Evolutionary conservation across 768 basidiomycete genomes (phyloP).

Genomic region (Mycena indigotica): DNA sequence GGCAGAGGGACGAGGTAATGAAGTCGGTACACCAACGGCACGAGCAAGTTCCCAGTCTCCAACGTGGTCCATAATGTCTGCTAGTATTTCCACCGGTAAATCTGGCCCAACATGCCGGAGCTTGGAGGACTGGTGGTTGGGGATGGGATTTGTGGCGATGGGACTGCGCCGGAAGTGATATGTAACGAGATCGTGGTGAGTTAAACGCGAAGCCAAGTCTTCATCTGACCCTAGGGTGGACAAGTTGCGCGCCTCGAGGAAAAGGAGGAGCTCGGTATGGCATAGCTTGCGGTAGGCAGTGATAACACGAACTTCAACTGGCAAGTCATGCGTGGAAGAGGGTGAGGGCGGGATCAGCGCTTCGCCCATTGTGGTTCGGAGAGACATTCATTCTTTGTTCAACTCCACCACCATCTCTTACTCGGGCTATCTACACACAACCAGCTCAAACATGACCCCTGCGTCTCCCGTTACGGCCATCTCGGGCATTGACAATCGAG

Average conservation of each 20-base stretch:
- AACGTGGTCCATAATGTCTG: slow-evolving; percentile 74
- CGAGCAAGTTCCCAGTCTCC: slow-evolving; percentile 85
- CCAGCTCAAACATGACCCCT: slow-evolving; percentile 20
- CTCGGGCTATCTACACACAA: slow-evolving; percentile 11
- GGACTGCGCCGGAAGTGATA: slow-evolving; percentile 55
- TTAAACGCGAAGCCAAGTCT: slow-evolving; percentile 71
- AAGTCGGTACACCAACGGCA: slow-evolving; percentile 75
- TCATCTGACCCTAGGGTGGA: slow-evolving; percentile 60
- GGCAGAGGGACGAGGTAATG: slow-evolving; percentile 61
- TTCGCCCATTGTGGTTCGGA: slow-evolving; percentile 16
- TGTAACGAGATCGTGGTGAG: slow-evolving; percentile 73
- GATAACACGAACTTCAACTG: slow-evolving; percentile 59
- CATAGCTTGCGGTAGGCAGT: slow-evolving; percentile 73
- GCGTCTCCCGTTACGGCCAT: slow-evolving; percentile 12
- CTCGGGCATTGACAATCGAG: not conserved
- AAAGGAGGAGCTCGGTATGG: slow-evolving; percentile 70
- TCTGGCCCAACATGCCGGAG: slow-evolving; percentile 46
- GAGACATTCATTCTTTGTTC: slow-evolving; percentile 11
- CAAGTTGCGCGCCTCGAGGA: slow-evolving; percentile 73
- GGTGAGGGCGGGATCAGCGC: not conserved
- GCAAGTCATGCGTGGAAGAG: slow-evolving; percentile 24
- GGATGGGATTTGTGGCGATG: slow-evolving; percentile 29
- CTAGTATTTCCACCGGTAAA: slow-evolving; percentile 75
- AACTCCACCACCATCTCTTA: slow-evolving; percentile 26
- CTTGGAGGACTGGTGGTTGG: slow-evolving; percentile 33